Conservation (phyloP, 1,139 yeast species). For the Pneumocystis canis region DNA sequence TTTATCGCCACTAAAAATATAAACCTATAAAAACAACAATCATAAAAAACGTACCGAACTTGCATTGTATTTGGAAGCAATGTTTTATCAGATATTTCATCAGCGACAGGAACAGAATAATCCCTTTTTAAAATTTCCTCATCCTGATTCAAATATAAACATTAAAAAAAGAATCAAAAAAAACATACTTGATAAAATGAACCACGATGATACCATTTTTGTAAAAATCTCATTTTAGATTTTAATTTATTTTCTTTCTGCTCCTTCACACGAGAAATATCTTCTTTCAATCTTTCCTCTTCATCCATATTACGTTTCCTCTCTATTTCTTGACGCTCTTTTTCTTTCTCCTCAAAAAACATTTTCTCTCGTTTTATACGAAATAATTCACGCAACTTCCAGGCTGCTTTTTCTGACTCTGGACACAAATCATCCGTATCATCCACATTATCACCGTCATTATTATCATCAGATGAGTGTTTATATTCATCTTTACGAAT, state of each 20-base stretch:
- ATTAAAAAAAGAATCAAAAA: not conserved
- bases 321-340: conserved; percentile 30
- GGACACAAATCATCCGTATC: conserved; percentile 45
- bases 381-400: conserved; percentile 33
- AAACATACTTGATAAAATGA: conserved; percentile 23
- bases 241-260: conserved; percentile 12
- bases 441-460: conserved; percentile 26
- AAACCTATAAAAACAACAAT: not conserved
- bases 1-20: conserved; percentile 3
- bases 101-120: conserved; percentile 20
- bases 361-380: conserved; percentile 34
- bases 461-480: conserved; percentile 13
- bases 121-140: conserved; percentile 23
- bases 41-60: conserved; percentile 13
- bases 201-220: conserved; percentile 25
- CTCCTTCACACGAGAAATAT: conserved; percentile 13
- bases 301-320: conserved; percentile 24
- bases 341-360: conserved; percentile 26
- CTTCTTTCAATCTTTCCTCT: conserved; percentile 20
- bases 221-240: conserved; percentile 18
- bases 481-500: conserved; percentile 6
- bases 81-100: conserved; percentile 22
- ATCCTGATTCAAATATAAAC: not conserved
- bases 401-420: conserved; percentile 31
- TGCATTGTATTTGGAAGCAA: conserved; percentile 23